These are phyloP conservation scores for Penicillium concentricum DNA, from an alignment of 2,329 filamentous ascomycete species.

Conservation along the genomic window DNA sequence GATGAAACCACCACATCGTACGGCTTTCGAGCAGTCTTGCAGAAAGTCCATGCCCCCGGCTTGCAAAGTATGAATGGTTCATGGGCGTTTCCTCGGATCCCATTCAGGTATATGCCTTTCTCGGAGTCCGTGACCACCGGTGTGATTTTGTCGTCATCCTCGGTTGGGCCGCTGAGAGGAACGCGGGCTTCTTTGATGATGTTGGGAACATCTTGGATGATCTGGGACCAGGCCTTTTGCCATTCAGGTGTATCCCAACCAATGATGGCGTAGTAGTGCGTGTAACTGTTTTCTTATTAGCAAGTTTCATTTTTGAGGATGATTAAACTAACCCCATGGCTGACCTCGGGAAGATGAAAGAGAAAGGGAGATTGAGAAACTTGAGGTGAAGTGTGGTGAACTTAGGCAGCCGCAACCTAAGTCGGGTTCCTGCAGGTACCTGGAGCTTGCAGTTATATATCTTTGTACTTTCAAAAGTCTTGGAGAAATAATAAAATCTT, in stretches of 20 bases:
- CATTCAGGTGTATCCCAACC: slow-evolving; percentile 14
- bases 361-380: neutral
- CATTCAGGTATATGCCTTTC: slow-evolving; percentile 16
- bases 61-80: slow-evolving; percentile 10
- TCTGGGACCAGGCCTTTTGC: slow-evolving; percentile 13
- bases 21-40: slow-evolving; percentile 16
- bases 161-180: neutral
- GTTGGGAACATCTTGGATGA: slow-evolving; percentile 10
- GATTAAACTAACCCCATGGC: neutral
- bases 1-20: slow-evolving; percentile 21
- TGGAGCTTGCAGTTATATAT: no score
- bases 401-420: neutral
- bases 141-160: neutral
- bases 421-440: neutral
- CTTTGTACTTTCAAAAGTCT: neutral
- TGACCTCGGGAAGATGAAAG: neutral
- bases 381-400: neutral
- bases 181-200: slow-evolving; percentile 10
- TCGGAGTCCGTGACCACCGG: neutral
- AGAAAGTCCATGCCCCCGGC: neutral
- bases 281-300: slow-evolving; percentile 11
- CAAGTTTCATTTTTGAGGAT: neutral
- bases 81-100: neutral
- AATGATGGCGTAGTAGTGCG: slow-evolving; percentile 16
- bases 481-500: no score